Base-by-base conservation (phyloP, 495 filamentous ascomycete genomes). In the Hyaloscypha finlandica region DNA sequence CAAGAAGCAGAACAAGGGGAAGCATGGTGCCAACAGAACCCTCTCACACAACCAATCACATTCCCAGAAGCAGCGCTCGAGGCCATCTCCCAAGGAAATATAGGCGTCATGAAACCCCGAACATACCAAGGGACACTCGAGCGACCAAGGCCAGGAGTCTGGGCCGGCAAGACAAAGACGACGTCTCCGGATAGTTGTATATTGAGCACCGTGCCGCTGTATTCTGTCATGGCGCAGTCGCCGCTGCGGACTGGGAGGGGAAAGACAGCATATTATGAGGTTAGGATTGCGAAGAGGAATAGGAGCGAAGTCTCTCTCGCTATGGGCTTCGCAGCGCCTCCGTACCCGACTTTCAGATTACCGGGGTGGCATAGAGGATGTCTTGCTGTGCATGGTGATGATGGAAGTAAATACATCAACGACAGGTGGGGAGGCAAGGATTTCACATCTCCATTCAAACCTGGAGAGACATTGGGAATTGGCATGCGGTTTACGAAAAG, bases 281-380 rank as follows among this genome's bases (percentile, higher is more conserved):
- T 96, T 14, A 81, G 79, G 55, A 77, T 96, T 45, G 67, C 80
- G 0, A 61, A 66, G 1, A 73, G 68, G 51, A 70, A 71, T 37
- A 75, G 77, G 19, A 80, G 81, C 67, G 85, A 89, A 31, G 85
- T 88, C 62, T 83, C 86, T 9, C 76, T 97, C 14, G 88, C 92
- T 0, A 76, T 98, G 9, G 94, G 94, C 5, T 97, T 88, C 77
- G 80, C 80, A 1, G 93, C 90, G 1, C 85, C 88, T 57, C 94
- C 94, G 22, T 97, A 96, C 76, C 94, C 94, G 0, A 81, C 84
- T 0, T 97, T 93, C 84, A 85, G 94, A 52, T 84, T 95, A 63
- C 94, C 94, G 0, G 94, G 94, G 2, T 97, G 94, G 94, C 89
- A 98, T 74, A 81, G 94, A 33, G 93, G 86, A 2, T 91, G 88